Conservation (phyloP, 2,329 filamentous ascomycete genomes). For the Aspergillus tamarii region DNA sequence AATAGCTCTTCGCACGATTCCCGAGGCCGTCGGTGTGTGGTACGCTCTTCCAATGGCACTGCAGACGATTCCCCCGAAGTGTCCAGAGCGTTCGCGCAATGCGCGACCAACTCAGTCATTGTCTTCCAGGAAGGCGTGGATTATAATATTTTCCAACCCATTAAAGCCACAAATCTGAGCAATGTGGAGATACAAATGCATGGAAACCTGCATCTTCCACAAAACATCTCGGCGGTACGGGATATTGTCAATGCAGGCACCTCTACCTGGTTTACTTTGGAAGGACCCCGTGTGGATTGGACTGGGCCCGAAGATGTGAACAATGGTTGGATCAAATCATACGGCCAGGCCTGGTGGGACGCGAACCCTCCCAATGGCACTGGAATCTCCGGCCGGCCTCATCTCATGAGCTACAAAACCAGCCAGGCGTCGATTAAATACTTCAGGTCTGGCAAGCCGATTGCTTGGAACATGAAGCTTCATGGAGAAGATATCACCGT, state of each 20-base stretch:
- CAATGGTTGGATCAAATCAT: constrained; percentile 51
- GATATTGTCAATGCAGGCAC: constrained; percentile 37
- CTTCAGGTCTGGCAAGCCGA: constrained; percentile 50
- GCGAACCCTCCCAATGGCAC: constrained; percentile 44
- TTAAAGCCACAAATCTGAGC: constrained; percentile 43
- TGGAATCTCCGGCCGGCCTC: constrained; percentile 44
- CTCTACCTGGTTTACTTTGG: constrained; percentile 43
- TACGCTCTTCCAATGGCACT: constrained; percentile 39
- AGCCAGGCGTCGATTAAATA: constrained; percentile 41
- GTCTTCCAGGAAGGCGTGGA: constrained; percentile 45
- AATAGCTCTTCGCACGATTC: neutral
- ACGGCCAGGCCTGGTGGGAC: constrained; percentile 53
- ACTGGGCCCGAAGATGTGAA: constrained; percentile 40
- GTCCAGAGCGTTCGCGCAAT: constrained; percentile 39
- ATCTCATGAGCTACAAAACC: constrained; percentile 45
- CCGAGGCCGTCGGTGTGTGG: constrained; percentile 21
- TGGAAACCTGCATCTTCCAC: constrained; percentile 50
- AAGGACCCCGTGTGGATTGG: constrained; percentile 26
- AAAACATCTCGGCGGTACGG: constrained; percentile 44
- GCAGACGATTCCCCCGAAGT: constrained; percentile 47
- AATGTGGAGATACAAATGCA: constrained; percentile 48
- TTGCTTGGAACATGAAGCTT: constrained; percentile 48
- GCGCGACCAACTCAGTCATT: constrained; percentile 36
- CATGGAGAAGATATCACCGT: constrained; percentile 46
- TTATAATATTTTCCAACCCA: constrained; percentile 48